Evolutionary conservation across 306 rosid genomes (phyloP).

Genomic region (Ochetophila trinervis): DNA sequence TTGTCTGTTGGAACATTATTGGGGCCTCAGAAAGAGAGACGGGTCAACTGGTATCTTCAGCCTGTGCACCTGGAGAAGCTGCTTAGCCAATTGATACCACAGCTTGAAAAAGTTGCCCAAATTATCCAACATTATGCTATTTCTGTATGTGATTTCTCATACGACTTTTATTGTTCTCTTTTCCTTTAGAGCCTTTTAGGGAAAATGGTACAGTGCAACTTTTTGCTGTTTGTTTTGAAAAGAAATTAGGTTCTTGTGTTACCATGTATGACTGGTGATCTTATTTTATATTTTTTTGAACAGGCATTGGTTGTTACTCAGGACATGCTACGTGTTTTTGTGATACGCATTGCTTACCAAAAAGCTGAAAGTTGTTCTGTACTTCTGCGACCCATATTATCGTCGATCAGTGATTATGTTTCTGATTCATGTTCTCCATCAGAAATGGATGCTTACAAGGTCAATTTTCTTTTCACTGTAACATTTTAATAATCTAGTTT

Average conservation of each 20-base stretch:
- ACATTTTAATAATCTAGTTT: conserved; percentile 20
- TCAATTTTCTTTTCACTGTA: conserved; percentile 21
- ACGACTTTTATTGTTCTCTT: neutral
- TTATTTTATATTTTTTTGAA: conserved; percentile 9
- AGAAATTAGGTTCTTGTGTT: conserved; percentile 7
- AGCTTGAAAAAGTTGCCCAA: conserved; percentile 76
- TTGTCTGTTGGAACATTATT: conserved; percentile 75
- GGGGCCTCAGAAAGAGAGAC: conserved; percentile 77
- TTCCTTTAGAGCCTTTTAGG: neutral
- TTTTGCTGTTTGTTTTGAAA: neutral
- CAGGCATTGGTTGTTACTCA: conserved; percentile 84
- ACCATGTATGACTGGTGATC: conserved; percentile 17
- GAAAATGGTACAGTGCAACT: neutral
- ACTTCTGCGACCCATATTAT: conserved; percentile 64
- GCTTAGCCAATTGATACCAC: conserved; percentile 63
- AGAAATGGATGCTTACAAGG: conserved; percentile 77
- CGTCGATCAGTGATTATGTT: conserved; percentile 48
- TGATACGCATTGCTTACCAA: conserved; percentile 65
- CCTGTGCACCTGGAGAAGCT: conserved; percentile 72
- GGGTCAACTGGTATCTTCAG: conserved; percentile 87
- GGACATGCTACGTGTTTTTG: conserved; percentile 84
- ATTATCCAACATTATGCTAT: conserved; percentile 87
- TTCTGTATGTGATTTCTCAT: conserved; percentile 61
- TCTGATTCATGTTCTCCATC: conserved; percentile 52
- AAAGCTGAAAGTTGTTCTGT: conserved; percentile 54